A percentile compares a stretch with the other conserved stretches of the same genome.
Evolutionary conservation across 768 basidiomycete genomes (phyloP).

Genomic region (Termitomyces sp.): DNA sequence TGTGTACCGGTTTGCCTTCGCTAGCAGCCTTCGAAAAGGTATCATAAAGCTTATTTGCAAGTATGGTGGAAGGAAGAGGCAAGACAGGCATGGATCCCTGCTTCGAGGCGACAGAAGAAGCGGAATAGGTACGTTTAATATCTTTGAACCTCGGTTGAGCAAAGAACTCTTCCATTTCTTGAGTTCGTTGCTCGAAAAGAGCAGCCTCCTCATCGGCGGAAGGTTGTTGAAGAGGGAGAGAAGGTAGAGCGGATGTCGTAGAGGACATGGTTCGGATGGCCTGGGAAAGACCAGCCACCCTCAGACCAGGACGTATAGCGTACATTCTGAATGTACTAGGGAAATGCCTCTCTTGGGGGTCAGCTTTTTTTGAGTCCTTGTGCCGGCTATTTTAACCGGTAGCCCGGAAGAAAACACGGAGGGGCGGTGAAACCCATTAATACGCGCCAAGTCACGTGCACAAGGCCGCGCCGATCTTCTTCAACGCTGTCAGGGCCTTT

Average conservation of each 20-base stretch:
- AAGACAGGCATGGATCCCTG: constrained; percentile 82
- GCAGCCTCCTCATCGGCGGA: constrained; percentile 50
- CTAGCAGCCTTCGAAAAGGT: constrained; percentile 58
- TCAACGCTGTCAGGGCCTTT: too few relatives aligned
- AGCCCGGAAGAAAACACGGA: background rate
- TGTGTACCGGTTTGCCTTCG: constrained; percentile 71
- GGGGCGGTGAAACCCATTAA: background rate
- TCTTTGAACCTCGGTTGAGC: constrained; percentile 63
- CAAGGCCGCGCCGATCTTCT: too few relatives aligned
- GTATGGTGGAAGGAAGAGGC: constrained; percentile 69
- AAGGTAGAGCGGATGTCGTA: constrained; percentile 25
- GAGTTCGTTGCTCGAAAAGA: constrained; percentile 56
- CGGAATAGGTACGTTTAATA: constrained; percentile 76
- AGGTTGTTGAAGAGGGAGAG: constrained; percentile 55
- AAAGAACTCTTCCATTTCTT: constrained; percentile 70
- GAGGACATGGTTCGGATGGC: constrained; percentile 36
- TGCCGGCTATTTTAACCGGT: constrained; percentile 1
- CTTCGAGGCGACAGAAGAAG: constrained; percentile 78
- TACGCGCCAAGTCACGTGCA: background rate
- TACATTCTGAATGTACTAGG: constrained; percentile 18
- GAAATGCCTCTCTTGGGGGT: background rate
- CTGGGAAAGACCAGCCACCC: constrained; percentile 17
- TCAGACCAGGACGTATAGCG: constrained; percentile 22
- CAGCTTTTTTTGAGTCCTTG: background rate
- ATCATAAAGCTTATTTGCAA: constrained; percentile 81